Percentiles rank a stretch among this genome's conserved stretches.
phyloP scores from a whole-genome alignment of 2,329 filamentous ascomycete genomes.

The Dryadomyces sulphureus region DNA sequence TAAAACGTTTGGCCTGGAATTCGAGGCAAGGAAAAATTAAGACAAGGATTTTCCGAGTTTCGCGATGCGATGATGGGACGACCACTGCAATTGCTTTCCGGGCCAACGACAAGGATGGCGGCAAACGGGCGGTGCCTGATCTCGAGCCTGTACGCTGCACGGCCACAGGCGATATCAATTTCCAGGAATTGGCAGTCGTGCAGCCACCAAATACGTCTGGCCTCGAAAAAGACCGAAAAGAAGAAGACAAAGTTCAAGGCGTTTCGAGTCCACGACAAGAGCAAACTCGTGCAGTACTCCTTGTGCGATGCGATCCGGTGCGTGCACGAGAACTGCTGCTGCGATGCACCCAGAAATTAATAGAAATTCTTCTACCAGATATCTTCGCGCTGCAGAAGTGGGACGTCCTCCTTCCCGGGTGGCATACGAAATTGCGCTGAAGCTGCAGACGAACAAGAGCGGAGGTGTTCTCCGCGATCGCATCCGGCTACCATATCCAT shows the following conservation, averaged over 20 bases:
- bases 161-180: constrained; percentile 28
- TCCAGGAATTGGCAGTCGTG: constrained; percentile 35
- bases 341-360: background rate
- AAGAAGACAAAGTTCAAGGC: constrained; percentile 49
- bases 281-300: constrained; percentile 56
- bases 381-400: constrained; percentile 85
- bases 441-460: constrained; percentile 69
- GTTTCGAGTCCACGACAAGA: constrained; percentile 51
- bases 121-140: constrained; percentile 37
- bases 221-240: constrained; percentile 34
- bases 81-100: background rate
- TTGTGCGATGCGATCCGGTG: constrained; percentile 89
- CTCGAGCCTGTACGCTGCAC: constrained; percentile 25
- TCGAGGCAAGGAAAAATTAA: constrained; percentile 7
- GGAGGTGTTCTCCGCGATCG: constrained; percentile 78
- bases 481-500: constrained; percentile 74
- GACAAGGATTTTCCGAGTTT: constrained; percentile 4
- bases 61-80: background rate
- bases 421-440: constrained; percentile 85
- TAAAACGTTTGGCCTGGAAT: background rate
- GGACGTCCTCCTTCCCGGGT: constrained; percentile 55
- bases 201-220: constrained; percentile 27
- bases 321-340: constrained; percentile 12
- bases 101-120: constrained; percentile 25
- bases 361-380: constrained; percentile 35